Conservation (phyloP, 2,329 filamentous ascomycete species). For the Diaporthe vexans region DNA sequence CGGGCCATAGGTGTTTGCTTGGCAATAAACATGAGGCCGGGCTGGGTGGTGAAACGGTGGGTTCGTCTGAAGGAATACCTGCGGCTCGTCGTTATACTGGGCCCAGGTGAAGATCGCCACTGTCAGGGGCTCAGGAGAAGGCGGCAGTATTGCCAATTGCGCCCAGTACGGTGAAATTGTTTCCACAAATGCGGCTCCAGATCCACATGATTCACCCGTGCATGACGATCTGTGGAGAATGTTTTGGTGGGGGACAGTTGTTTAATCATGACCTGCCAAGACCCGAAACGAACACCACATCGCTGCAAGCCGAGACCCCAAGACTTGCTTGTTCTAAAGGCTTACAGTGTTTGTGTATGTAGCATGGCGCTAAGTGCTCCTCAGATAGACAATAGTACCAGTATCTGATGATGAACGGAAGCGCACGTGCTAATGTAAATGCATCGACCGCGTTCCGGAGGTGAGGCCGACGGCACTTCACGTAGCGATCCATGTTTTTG, state of each 20-base stretch:
- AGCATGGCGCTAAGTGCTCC: neutral
- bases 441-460: neutral
- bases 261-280: conserved; percentile 33
- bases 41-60: conserved; percentile 24
- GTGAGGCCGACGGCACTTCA: neutral
- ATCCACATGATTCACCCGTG: conserved; percentile 17
- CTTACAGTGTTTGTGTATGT: neutral
- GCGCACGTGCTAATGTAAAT: neutral
- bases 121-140: conserved; percentile 31
- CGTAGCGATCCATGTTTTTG: neutral
- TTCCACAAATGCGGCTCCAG: conserved; percentile 30
- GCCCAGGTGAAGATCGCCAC: conserved; percentile 12
- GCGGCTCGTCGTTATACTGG: conserved; percentile 30
- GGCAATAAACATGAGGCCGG: conserved; percentile 29
- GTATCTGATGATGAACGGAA: neutral
- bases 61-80: conserved; percentile 17
- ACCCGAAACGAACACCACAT: conserved; percentile 17
- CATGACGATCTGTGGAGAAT: conserved; percentile 28
- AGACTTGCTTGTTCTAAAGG: conserved; percentile 7
- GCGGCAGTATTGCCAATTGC: conserved; percentile 10
- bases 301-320: conserved; percentile 11
- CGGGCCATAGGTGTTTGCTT: conserved; percentile 30
- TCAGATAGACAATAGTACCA: neutral
- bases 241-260: conserved; percentile 20
- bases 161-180: conserved; percentile 24